A percentile compares a stretch with the other conserved stretches of the same genome.
Evolutionary conservation across 768 basidiomycete genomes (phyloP).

Genomic region (Leccinum pellstonianum): DNA sequence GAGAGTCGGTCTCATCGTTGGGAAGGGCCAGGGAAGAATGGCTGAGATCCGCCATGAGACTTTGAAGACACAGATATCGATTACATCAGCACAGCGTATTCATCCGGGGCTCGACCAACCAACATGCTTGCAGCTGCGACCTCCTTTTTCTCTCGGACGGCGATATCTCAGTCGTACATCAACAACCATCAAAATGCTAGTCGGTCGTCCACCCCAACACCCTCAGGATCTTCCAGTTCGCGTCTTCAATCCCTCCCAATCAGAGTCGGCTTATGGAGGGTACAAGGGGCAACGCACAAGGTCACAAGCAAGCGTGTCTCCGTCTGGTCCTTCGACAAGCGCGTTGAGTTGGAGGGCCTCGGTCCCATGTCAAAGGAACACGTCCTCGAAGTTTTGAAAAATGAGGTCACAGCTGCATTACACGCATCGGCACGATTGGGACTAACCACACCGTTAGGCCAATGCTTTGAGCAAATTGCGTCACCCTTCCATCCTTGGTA

Average conservation of each 20-base stretch:
- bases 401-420: constrained; percentile 60
- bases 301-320: constrained; percentile 87
- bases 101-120: neutral
- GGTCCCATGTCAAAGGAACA: constrained; percentile 64
- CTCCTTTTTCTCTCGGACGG: constrained; percentile 78
- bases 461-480: constrained; percentile 80
- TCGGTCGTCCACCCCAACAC: constrained; percentile 37
- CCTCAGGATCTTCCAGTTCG: constrained; percentile 34
- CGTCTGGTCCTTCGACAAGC: constrained; percentile 92
- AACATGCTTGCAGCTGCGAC: constrained; percentile 78
- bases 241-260: constrained; percentile 46
- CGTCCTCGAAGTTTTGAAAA: constrained; percentile 81
- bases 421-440: neutral
- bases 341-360: constrained; percentile 70
- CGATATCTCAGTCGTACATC: constrained; percentile 78
- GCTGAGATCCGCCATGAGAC: constrained; percentile 2
- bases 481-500: constrained; percentile 91
- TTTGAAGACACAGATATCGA: neutral
- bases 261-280: constrained; percentile 83
- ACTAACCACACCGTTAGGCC: constrained; percentile 50
- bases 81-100: constrained; percentile 14
- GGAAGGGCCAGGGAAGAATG: neutral
- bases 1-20: constrained; percentile 51
- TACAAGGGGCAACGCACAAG: constrained; percentile 85
- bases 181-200: constrained; percentile 45